Evolutionary conservation across 345 rosid species (phyloP), one percentile per base, ranked within the genome.

Genomic region (Salix purpurea): DNA sequence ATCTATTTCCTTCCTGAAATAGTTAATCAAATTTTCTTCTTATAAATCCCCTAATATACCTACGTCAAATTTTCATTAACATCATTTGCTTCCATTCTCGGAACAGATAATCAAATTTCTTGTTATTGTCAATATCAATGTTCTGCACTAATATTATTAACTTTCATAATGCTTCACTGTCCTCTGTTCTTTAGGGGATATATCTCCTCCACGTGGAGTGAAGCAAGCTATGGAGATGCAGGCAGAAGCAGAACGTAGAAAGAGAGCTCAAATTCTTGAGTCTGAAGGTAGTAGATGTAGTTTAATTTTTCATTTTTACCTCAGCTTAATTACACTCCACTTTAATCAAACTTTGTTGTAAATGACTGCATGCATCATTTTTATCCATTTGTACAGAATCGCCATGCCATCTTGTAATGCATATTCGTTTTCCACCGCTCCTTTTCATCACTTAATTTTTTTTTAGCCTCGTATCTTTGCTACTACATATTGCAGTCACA

Each of bases 171-270:
- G 40, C 12, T 16, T 74, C 18, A 52, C 54, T 75, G 73, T 68
- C 56, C 15, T 58, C 62, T 81, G 66, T 74, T 71, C n/a, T 75
- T 32, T 76, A 96, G 99, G 97, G 97, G 99, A 92, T 84, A 94
- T 96, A 85, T 87, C 91, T 86, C 98, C 98, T 30, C 99, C 98
- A 70, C 85, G 87, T 64, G 97, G 97, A 77, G 93, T 96, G 83
- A 87, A 90, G 82, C 88, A 77, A 76, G 99, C 99, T 78, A 96
- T 96, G 99, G 99, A 94, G 86, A 91, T 92, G 98, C 99, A 96
- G 82, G 98, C 97, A 79, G 99, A 96, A 87, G 99, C 98, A 69
- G 98, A 96, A 75, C 97, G 95, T 78, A 96, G 85, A 82, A 92
- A 84, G 86, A 88, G 98, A 85, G 97, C 98, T 76, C 97, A 89